Evolutionary conservation across 2,329 filamentous ascomycete genomes (phyloP).

Genomic region (Colletotrichum tabaci): DNA sequence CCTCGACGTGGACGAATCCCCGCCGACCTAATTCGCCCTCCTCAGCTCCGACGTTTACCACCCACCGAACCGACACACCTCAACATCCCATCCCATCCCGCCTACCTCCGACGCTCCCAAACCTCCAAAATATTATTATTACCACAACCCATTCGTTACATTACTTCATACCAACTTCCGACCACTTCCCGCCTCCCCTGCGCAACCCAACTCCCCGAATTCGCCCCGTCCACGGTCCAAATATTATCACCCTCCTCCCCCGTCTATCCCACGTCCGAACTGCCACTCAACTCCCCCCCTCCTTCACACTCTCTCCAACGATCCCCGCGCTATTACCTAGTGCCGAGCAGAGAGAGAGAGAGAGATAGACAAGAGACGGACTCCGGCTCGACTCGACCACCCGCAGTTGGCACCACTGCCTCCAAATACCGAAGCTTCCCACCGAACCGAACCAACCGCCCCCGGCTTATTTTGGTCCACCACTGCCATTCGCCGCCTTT

Average conservation of each 20-base stretch:
- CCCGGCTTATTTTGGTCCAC: slow-evolving; percentile 36
- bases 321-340: not conserved
- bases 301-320: not conserved
- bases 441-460: slow-evolving; percentile 6
- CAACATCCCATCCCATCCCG: slow-evolving; percentile 8
- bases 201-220: not conserved
- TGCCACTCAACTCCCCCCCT: not conserved
- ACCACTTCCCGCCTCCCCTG: slow-evolving; percentile 18
- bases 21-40: slow-evolving; percentile 28
- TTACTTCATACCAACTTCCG: slow-evolving; percentile 37
- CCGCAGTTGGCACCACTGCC: slow-evolving; percentile 27
- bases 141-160: slow-evolving; percentile 28
- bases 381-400: slow-evolving; percentile 3
- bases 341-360: not conserved
- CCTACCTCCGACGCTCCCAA: slow-evolving; percentile 24
- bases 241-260: slow-evolving; percentile 27
- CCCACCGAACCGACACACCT: not conserved
- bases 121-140: slow-evolving; percentile 1
- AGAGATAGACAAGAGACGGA: not conserved
- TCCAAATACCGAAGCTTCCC: slow-evolving; percentile 31
- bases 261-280: not conserved
- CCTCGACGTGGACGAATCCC: slow-evolving; percentile 21
- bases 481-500: slow-evolving; percentile 33
- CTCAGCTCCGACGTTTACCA: slow-evolving; percentile 17
- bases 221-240: not conserved